Percentiles rank a stretch among this genome's conserved stretches.
Evolutionary conservation across 164 flowering plant species (phyloP).

Genomic region (Tinospora cordifolia): DNA sequence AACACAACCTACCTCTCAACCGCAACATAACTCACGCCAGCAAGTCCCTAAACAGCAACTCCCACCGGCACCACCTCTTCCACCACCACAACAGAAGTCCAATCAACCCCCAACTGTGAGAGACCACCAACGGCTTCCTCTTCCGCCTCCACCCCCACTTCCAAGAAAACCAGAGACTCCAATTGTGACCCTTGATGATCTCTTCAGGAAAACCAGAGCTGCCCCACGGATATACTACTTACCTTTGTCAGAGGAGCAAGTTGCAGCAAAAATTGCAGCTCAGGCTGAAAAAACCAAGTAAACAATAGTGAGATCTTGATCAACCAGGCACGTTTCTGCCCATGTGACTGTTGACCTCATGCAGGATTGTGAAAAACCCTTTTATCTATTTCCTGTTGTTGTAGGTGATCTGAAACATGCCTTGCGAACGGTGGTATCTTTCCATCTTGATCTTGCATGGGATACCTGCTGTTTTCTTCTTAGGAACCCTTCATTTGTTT

Average conservation of each 20-base stretch:
- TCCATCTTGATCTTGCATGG: not conserved
- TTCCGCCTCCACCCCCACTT: slow-evolving; percentile 58
- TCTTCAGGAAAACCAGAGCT: slow-evolving; percentile 68
- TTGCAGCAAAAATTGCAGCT: slow-evolving; percentile 47
- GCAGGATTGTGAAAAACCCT: not conserved
- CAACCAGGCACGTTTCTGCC: not conserved
- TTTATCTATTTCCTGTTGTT: not conserved
- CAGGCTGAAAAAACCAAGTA: slow-evolving; percentile 34
- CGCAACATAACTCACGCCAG: slow-evolving; percentile 42
- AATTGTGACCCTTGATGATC: slow-evolving; percentile 73
- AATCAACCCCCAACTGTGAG: slow-evolving; percentile 34
- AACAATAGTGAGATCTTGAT: slow-evolving; percentile 13
- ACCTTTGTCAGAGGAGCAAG: slow-evolving; percentile 79
- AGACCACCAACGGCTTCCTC: slow-evolving; percentile 38
- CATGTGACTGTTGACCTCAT: not conserved
- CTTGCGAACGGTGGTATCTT: not conserved
- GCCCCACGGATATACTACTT: slow-evolving; percentile 79
- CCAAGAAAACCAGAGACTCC: slow-evolving; percentile 57
- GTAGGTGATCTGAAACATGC: not conserved
- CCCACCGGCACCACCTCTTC: slow-evolving; percentile 48
- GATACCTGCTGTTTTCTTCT: too few relatives aligned
- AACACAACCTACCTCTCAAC: slow-evolving; percentile 15
- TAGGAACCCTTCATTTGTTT: not conserved
- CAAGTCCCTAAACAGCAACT: slow-evolving; percentile 37
- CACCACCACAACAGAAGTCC: slow-evolving; percentile 47